Conservation (phyloP, 2,329 filamentous ascomycete genomes). For the Xylaria sp. region DNA sequence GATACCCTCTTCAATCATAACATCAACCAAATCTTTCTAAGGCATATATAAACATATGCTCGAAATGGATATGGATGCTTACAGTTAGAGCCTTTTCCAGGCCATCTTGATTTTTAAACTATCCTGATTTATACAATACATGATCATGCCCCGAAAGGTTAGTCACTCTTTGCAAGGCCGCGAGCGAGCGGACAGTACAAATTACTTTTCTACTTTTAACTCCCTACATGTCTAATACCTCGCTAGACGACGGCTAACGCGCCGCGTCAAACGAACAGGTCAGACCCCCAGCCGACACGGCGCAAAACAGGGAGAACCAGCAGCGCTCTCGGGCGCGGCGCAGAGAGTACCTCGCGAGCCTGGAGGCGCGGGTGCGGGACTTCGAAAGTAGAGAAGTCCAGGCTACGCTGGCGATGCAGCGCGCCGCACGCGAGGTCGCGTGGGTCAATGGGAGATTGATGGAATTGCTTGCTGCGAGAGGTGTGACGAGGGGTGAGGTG, state of each 20-base stretch:
- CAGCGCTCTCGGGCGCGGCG: constrained; percentile 62
- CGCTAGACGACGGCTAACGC: not conserved
- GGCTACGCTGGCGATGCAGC: constrained; percentile 64
- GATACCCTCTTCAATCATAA: not conserved
- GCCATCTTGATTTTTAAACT: not conserved
- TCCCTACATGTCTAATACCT: too few species aligned
- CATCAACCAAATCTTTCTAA: not conserved
- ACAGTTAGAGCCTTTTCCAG: not conserved
- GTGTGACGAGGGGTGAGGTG: constrained; percentile 53
- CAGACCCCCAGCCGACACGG: constrained; percentile 36
- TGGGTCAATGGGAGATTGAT: constrained; percentile 59
- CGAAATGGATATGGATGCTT: not conserved
- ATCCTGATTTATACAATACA: not conserved
- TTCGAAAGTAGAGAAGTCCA: constrained; percentile 60
- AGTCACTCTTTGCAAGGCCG: not conserved
- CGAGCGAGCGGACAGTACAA: not conserved
- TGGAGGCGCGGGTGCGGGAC: constrained; percentile 58
- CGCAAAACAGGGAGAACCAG: constrained; percentile 59
- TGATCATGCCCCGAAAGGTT: constrained; percentile 33
- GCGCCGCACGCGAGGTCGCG: constrained; percentile 60
- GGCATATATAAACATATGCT: not conserved
- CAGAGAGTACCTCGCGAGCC: constrained; percentile 59
- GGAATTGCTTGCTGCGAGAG: constrained; percentile 53
- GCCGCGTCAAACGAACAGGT: constrained; percentile 17
- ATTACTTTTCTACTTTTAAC: not conserved